Evolutionary conservation across 139 green algal species (phyloP), one percentile per base, ranked within the genome.

Genomic region (Chlamydomonas incerta): DNA sequence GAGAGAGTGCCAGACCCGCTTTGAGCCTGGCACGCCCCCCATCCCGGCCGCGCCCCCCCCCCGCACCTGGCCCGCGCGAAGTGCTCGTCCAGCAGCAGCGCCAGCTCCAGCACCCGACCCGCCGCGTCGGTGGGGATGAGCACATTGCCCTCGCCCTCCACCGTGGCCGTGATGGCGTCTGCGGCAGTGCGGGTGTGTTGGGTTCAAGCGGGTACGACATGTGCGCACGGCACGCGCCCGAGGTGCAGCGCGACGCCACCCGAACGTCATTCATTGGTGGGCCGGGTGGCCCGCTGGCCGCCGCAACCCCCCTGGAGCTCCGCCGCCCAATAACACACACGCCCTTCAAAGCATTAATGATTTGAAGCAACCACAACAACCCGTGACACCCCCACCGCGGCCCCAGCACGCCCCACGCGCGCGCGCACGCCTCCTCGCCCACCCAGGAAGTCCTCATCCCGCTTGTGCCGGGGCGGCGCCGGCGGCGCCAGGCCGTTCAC

Each of bases 41-140:
- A 14, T 29, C n/a, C 65, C 65, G 5, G 17, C n/a, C 65, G 29
- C 8, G 24, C 26, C 68, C 34, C n/a, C n/a, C n/a, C n/a, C 31
- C 8, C 75, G 28, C n/a, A 83, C 77, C 77, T 46, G 8, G 77
- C 63, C n/a, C 14, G 26, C 1, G 63, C 31, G 31, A 76, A 80
- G 81, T 87, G 81, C 55, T 73, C 81, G 57, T 99, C 97, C 73
- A 99, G 90, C 75, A 96, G 23, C 46, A 98, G 83, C 26, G 98
- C 86, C 34, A 99, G 76, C 93, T 99, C 97, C 84, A 99, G 88
- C 73, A 98, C 85, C 20, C 97, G 90, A 0, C 97, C 97, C 21
- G 96, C 94, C 2, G 94, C 81, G 85, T 99, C 97, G 0, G 96
- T 87, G 5, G 97, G 96, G 26, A 99, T 91, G 21, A 99, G 91